These are phyloP conservation scores for Hypericum perforatum DNA, from an alignment of 345 rosid genomes.

Conservation along the genomic window DNA sequence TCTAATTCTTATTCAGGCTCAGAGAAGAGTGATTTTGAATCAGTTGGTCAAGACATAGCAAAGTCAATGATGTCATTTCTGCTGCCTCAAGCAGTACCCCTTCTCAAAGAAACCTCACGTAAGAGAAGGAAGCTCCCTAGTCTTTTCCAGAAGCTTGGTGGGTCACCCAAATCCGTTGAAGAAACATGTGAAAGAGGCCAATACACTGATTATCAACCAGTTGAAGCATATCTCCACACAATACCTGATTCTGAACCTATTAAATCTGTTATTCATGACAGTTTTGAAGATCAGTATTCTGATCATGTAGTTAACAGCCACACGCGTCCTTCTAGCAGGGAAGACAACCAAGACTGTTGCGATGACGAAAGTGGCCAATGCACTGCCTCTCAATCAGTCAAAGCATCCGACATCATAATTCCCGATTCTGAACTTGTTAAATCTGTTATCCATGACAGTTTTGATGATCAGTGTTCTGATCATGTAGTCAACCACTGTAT, in stretches of 20 bases:
- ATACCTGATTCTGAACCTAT: conserved; percentile 22
- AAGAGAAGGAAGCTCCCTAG: conserved; percentile 25
- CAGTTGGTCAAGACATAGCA: conserved; percentile 47
- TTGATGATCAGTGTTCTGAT: conserved; percentile 27
- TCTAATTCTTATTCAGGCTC: conserved; percentile 31
- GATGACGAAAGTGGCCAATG: too few species aligned
- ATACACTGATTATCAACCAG: conserved; percentile 19
- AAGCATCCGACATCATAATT: too few species aligned
- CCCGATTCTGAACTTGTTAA: too few species aligned
- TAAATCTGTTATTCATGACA: conserved; percentile 18
- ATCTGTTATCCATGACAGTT: conserved; percentile 34
- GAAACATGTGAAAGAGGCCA: conserved; percentile 19
- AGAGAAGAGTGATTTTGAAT: conserved; percentile 40
- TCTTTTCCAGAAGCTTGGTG: conserved; percentile 16
- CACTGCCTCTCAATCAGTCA: too few species aligned
- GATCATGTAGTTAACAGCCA: neutral
- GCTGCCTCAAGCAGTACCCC: conserved; percentile 88
- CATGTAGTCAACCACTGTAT: conserved; percentile 14
- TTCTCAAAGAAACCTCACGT: conserved; percentile 42
- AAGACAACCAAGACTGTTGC: conserved; percentile 11
- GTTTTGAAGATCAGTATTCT: too few species aligned
- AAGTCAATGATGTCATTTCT: conserved; percentile 72
- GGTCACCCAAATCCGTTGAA: conserved; percentile 15
- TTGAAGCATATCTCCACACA: conserved; percentile 13
- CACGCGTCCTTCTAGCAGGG: conserved; percentile 11